Evolutionary conservation across 306 rosid genomes (phyloP).

Genomic region (Alnus rubra): DNA sequence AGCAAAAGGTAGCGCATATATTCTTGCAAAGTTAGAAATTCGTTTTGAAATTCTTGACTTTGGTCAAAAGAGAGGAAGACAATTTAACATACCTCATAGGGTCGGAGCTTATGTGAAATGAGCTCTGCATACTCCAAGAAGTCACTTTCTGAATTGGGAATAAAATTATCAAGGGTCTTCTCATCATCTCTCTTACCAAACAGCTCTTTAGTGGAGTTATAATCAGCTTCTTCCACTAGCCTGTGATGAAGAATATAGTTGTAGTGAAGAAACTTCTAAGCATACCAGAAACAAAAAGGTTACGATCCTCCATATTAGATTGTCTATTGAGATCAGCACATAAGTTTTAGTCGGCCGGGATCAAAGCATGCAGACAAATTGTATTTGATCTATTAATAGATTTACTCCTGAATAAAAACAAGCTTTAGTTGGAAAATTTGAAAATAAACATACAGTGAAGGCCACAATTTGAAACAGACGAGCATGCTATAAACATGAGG

Average conservation of each 20-base stretch:
- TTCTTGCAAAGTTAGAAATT: not conserved
- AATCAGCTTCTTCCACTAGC: conserved; percentile 91
- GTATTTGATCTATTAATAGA: not conserved
- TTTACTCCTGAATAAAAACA: not conserved
- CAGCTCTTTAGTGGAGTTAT: conserved; percentile 73
- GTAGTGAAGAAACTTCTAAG: conserved; percentile 2
- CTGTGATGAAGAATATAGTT: conserved; percentile 40
- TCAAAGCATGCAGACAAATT: not conserved
- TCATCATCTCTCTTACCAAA: conserved; percentile 62
- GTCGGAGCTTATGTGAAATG: conserved; percentile 59
- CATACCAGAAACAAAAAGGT: not conserved
- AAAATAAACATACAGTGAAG: not conserved
- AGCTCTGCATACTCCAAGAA: conserved; percentile 91
- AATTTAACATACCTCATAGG: conserved; percentile 62
- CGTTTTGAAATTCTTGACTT: not conserved
- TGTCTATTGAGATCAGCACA: not conserved
- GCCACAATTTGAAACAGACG: not conserved
- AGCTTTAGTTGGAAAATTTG: not conserved
- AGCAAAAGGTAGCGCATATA: not conserved
- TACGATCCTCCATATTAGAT: not conserved
- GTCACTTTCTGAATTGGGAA: conserved; percentile 89
- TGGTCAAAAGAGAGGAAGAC: not conserved
- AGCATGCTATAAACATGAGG: not conserved
- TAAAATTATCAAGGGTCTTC: conserved; percentile 78
- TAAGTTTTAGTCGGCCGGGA: not conserved